phyloP scores from a whole-genome alignment of 306 rosid species.

The Macrotyloma uniflorum region DNA sequence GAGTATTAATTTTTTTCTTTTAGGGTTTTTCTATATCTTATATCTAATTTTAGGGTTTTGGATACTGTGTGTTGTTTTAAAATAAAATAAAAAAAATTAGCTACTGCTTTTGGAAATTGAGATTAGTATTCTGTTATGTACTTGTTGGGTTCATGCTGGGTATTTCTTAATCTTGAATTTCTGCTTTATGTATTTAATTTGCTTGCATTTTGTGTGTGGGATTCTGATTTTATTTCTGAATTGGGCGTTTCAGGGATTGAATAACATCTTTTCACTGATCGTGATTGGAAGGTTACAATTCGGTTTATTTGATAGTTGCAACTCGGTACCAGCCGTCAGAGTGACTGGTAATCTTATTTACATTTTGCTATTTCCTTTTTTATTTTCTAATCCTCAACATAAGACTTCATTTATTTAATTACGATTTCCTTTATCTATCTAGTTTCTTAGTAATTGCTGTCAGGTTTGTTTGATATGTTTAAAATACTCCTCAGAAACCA shows the following conservation, averaged over 20 bases:
- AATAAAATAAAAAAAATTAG: background rate
- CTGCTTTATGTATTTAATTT: background rate
- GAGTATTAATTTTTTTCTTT: background rate
- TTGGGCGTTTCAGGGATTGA: slow-evolving; percentile 43
- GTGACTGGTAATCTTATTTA: slow-evolving; percentile 38
- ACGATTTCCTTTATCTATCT: background rate
- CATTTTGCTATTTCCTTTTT: background rate
- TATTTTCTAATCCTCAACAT: background rate
- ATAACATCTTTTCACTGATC: slow-evolving; percentile 16
- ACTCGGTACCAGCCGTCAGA: slow-evolving; percentile 11
- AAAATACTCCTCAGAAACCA: slow-evolving; percentile 8
- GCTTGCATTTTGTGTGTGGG: slow-evolving; percentile 19
- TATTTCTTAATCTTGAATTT: slow-evolving; percentile 2
- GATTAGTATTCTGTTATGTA: background rate
- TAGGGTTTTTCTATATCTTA: slow-evolving; percentile 28
- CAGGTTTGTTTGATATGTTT: slow-evolving; percentile 7
- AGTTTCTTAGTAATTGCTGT: background rate
- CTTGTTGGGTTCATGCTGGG: background rate
- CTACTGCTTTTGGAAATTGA: slow-evolving; percentile 8
- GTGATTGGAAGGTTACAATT: slow-evolving; percentile 20
- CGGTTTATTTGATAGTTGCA: background rate
- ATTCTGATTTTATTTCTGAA: slow-evolving; percentile 38
- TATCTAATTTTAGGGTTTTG: slow-evolving; percentile 55
- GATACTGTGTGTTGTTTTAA: background rate
- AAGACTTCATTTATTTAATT: background rate